phyloP scores from a whole-genome alignment of 2,329 filamentous ascomycete species.

The Hymenoscyphus scutula region DNA sequence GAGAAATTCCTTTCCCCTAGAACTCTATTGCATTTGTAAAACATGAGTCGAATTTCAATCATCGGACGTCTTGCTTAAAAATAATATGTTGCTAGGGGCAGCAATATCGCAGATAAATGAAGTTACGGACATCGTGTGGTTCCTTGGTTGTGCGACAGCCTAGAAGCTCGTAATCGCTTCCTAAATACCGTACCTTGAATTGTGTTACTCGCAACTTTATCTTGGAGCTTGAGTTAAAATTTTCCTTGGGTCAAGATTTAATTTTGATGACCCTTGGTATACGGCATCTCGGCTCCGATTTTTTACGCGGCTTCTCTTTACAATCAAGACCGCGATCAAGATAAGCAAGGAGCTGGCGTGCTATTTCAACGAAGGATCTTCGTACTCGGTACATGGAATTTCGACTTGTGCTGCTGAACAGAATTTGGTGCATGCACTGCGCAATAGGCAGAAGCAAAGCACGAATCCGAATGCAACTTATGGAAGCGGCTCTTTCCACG shows the following conservation, averaged over 20 bases:
- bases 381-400: neutral
- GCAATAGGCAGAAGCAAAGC: constrained; percentile 1
- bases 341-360: neutral
- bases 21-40: neutral
- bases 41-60: neutral
- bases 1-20: neutral
- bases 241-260: neutral
- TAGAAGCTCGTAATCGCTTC: neutral
- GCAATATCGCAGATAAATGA: neutral
- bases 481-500: constrained; percentile 9
- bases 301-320: neutral
- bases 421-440: constrained; percentile 9
- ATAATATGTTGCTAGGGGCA: neutral
- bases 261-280: neutral
- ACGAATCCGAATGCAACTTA: neutral
- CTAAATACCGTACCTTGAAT: neutral
- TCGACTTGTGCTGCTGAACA: neutral
- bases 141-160: neutral
- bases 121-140: neutral
- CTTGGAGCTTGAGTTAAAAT: neutral
- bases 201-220: neutral
- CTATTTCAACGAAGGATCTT: neutral
- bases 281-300: neutral
- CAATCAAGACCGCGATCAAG: neutral
- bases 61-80: neutral